Percentiles rank a stretch among this genome's conserved stretches.
phyloP scores from a whole-genome alignment of 2,329 filamentous ascomycete genomes.

The Fusarium sp. region DNA sequence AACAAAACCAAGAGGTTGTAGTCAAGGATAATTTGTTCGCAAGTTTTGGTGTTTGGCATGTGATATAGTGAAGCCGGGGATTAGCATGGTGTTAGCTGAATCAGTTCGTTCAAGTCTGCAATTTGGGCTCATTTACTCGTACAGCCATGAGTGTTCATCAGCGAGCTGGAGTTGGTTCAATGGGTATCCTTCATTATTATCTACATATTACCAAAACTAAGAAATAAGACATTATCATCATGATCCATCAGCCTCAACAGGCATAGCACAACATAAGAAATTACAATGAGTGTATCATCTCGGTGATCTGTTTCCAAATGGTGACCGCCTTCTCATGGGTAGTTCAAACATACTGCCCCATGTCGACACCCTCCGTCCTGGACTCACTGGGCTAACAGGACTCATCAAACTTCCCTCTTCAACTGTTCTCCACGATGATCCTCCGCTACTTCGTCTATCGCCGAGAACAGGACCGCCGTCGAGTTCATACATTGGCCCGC shows the following conservation, averaged over 20 bases:
- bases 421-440: slow-evolving; percentile 6
- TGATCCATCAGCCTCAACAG: slow-evolving; percentile 10
- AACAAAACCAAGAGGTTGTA: slow-evolving; percentile 10
- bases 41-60: not conserved
- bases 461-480: not conserved
- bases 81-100: not conserved
- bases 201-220: not conserved
- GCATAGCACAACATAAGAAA: not conserved
- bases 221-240: slow-evolving; percentile 26
- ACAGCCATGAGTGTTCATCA: not conserved
- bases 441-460: slow-evolving; percentile 23
- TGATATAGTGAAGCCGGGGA: not conserved
- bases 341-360: slow-evolving; percentile 17
- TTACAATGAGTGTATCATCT: not conserved
- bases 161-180: not conserved
- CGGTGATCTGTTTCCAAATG: not conserved
- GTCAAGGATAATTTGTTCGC: not conserved
- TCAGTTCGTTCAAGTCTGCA: not conserved
- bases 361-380: not conserved
- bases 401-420: not conserved
- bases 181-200: slow-evolving; percentile 22
- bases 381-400: slow-evolving; percentile 11
- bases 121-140: not conserved
- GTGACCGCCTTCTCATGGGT: not conserved
- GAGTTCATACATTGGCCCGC: not conserved